Conservation (phyloP, 257 asterid genomes). For the Solanum chilense region DNA sequence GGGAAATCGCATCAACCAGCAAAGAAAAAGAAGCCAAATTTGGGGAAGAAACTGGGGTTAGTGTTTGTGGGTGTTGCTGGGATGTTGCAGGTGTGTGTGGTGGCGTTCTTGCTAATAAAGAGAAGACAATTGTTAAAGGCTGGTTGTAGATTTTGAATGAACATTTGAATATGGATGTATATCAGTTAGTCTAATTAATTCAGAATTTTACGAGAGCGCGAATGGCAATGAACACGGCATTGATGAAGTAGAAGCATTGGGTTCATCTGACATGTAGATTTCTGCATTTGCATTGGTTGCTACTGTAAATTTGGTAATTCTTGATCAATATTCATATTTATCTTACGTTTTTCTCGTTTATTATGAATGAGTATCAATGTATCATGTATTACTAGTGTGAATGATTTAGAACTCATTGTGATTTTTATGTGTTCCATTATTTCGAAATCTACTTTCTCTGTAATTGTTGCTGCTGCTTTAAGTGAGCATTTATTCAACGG, state of each 20-base stretch:
- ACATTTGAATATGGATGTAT: neutral
- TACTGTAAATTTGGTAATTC: constrained; percentile 65
- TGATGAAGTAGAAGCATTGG: constrained; percentile 14
- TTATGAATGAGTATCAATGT: neutral
- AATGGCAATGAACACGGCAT: neutral
- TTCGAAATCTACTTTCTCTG: neutral
- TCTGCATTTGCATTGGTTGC: constrained; percentile 24
- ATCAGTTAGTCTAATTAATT: constrained; percentile 1
- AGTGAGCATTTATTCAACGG: neutral
- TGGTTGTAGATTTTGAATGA: constrained; percentile 4
- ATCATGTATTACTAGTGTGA: neutral
- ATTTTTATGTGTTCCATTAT: neutral
- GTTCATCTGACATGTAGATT: neutral
- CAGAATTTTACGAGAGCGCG: neutral
- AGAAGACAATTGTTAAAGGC: constrained; percentile 20
- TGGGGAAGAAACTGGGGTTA: constrained; percentile 31
- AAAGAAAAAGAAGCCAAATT: constrained; percentile 3
- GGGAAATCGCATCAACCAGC: neutral
- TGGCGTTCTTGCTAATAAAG: constrained; percentile 23
- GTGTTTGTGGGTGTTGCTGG: constrained; percentile 21
- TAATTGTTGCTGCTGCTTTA: neutral
- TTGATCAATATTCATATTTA: constrained; percentile 10
- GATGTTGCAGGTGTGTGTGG: constrained; percentile 29
- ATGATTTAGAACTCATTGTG: neutral
- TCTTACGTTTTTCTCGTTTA: neutral